phyloP scores from a whole-genome alignment of 768 basidiomycete genomes.

The Phylloporus arenicola region DNA sequence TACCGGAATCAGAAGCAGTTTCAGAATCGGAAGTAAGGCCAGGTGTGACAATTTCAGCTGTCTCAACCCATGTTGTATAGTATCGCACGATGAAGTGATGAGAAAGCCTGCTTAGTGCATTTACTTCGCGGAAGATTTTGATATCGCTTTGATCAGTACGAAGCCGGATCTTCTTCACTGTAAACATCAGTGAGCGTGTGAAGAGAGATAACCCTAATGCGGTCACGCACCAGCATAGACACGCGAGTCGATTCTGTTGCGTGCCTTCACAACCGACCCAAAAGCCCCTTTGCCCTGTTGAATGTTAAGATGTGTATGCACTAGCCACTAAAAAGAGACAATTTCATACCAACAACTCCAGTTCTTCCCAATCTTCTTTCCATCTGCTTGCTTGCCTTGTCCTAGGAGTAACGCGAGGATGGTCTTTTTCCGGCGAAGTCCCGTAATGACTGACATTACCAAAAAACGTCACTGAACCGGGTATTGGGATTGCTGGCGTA shows the following conservation, averaged over 20 bases:
- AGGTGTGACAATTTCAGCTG: constrained; percentile 47
- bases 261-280: constrained; percentile 92
- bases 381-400: constrained; percentile 68
- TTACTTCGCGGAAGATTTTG: constrained; percentile 89
- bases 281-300: constrained; percentile 81
- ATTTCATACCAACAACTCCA: constrained; percentile 65
- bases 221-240: constrained; percentile 67
- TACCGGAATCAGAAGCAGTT: constrained; percentile 32
- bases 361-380: constrained; percentile 92
- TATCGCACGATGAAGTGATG: constrained; percentile 92
- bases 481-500: constrained; percentile 18
- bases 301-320: neutral
- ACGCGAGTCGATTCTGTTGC: constrained; percentile 79
- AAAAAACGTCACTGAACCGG: constrained; percentile 44
- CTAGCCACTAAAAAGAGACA: neutral
- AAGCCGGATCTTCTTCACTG: constrained; percentile 87
- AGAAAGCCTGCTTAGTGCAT: constrained; percentile 78
- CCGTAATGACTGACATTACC: constrained; percentile 31
- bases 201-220: neutral
- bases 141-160: constrained; percentile 72
- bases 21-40: constrained; percentile 44
- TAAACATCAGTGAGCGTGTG: neutral
- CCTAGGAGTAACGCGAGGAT: constrained; percentile 39
- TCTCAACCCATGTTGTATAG: constrained; percentile 88
- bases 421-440: constrained; percentile 65